Conservation (phyloP, 805 yeast species). For the Starmerella geochares region DNA sequence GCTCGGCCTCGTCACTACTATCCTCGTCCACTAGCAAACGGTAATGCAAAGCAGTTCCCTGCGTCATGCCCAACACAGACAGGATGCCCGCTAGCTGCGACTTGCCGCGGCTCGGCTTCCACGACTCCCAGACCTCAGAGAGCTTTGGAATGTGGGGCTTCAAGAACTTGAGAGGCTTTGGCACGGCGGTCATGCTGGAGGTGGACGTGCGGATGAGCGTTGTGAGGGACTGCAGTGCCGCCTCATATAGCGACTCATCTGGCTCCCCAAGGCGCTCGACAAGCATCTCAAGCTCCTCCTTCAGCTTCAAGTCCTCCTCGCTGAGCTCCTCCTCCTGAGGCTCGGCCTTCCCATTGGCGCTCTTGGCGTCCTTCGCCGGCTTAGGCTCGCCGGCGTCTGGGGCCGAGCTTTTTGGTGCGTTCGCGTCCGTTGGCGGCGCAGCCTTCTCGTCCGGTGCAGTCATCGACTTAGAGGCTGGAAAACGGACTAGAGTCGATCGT, state of each 20-base stretch:
- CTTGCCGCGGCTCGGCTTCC: conserved; percentile 46
- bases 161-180: conserved; percentile 91
- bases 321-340: conserved; percentile 67
- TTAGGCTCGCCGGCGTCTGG: conserved; percentile 2
- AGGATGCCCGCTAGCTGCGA: conserved; percentile 71
- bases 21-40: conserved; percentile 50
- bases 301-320: conserved; percentile 85
- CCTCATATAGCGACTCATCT: conserved; percentile 39
- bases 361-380: conserved; percentile 5
- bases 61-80: conserved; percentile 92
- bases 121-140: conserved; percentile 52
- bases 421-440: conserved; percentile 7
- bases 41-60: conserved; percentile 69
- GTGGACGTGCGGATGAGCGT: conserved; percentile 80
- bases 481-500: neutral
- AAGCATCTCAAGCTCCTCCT: conserved; percentile 72
- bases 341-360: conserved; percentile 6
- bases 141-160: conserved; percentile 76
- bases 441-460: conserved; percentile 9
- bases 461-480: neutral
- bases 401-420: neutral
- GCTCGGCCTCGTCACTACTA: conserved; percentile 46
- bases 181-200: conserved; percentile 98
- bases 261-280: conserved; percentile 59
- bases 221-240: conserved; percentile 62